phyloP scores from a whole-genome alignment of 495 filamentous ascomycete genomes.

The Aspergillus ellipticus region DNA sequence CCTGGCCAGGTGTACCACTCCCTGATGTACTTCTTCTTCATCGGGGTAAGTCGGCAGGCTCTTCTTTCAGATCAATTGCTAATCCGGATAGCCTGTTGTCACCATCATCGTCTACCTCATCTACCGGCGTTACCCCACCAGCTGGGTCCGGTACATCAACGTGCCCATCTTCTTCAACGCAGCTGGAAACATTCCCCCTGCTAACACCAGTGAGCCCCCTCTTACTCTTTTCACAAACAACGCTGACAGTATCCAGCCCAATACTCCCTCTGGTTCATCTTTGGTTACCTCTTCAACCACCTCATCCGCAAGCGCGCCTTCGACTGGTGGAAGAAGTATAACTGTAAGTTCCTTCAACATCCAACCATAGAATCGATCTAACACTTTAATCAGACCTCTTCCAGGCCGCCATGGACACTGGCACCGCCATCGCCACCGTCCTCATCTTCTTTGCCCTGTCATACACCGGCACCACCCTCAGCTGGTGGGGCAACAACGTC shows the following conservation, averaged over 20 bases:
- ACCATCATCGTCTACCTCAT: conserved; percentile 32
- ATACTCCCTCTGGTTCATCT: conserved; percentile 50
- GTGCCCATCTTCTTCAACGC: conserved; percentile 43
- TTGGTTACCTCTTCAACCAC: conserved; percentile 60
- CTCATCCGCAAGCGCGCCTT: conserved; percentile 52
- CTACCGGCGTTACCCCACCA: conserved; percentile 36
- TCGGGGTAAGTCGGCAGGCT: conserved; percentile 31
- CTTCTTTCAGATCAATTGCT: too few species aligned
- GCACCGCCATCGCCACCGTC: conserved; percentile 57
- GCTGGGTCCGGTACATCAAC: conserved; percentile 35
- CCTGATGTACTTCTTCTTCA: conserved; percentile 41
- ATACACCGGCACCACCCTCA: conserved; percentile 22
- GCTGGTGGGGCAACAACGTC: conserved; percentile 29
- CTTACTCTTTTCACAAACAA: not conserved
- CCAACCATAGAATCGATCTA: not conserved
- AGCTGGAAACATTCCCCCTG: conserved; percentile 39
- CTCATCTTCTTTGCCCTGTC: conserved; percentile 55
- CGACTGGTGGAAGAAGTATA: conserved; percentile 67
- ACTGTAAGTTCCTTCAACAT: conserved; percentile 33
- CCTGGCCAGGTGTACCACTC: conserved; percentile 29
- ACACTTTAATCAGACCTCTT: conserved; percentile 43
- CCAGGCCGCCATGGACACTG: conserved; percentile 59
- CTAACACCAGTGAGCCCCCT: conserved; percentile 24
- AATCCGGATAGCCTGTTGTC: conserved; percentile 15
- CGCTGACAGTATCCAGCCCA: conserved; percentile 17